A percentile compares a stretch with the other conserved stretches of the same genome.
Evolutionary conservation across 306 rosid genomes (phyloP).

Genomic region (Abrus pulchellus): DNA sequence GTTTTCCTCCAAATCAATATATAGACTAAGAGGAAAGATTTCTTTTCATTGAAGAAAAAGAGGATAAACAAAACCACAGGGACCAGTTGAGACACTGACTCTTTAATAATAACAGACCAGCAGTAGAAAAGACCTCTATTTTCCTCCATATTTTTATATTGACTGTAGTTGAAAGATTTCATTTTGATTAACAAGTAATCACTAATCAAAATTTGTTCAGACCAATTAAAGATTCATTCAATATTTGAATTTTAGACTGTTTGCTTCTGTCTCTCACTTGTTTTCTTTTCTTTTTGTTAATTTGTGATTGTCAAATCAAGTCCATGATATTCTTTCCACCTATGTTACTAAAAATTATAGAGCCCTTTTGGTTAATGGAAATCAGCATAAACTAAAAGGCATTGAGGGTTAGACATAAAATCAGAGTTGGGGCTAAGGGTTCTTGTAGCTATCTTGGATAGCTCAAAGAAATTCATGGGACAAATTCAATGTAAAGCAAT

Average conservation of each 20-base stretch:
- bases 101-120: constrained; percentile 5
- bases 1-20: constrained; percentile 41
- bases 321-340: constrained; percentile 41
- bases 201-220: constrained; percentile 20
- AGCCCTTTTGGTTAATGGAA: constrained; percentile 45
- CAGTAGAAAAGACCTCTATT: constrained; percentile 23
- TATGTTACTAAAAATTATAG: constrained; percentile 10
- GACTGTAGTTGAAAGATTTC: constrained; percentile 36
- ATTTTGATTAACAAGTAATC: constrained; percentile 35
- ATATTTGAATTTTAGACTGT: constrained; percentile 25
- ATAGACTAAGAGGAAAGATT: constrained; percentile 35
- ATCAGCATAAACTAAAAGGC: constrained; percentile 42
- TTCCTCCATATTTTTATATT: constrained; percentile 36
- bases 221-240: constrained; percentile 37
- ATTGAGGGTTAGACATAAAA: constrained; percentile 48
- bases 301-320: constrained; percentile 27
- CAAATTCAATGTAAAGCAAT: constrained; percentile 65
- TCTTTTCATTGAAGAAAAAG: constrained; percentile 1
- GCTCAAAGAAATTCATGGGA: constrained; percentile 60
- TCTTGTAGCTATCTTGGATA: constrained; percentile 56
- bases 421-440: constrained; percentile 28
- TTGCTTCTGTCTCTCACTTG: not conserved
- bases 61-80: not conserved
- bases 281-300: not conserved
- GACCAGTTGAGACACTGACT: constrained; percentile 7